phyloP scores from a whole-genome alignment of 2,329 filamentous ascomycete species.

The Fusarium incarnatum region DNA sequence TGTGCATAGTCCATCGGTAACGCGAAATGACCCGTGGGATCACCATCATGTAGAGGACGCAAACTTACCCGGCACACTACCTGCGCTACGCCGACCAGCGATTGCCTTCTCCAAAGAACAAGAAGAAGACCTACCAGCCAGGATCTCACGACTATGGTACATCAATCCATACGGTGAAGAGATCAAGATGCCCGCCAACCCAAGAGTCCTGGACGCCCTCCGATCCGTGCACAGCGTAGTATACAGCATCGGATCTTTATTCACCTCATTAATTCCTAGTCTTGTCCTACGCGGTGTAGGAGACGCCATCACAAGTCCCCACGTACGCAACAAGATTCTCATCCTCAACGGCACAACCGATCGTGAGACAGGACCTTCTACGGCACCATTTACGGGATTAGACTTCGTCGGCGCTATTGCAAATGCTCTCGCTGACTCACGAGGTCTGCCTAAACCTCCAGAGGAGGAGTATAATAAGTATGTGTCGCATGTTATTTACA shows the following conservation, averaged over 20 bases:
- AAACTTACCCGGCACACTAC: constrained; percentile 83
- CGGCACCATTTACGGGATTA: constrained; percentile 73
- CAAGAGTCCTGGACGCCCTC: constrained; percentile 79
- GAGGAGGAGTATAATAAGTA: constrained; percentile 71
- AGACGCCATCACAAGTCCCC: constrained; percentile 60
- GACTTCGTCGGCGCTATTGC: constrained; percentile 88
- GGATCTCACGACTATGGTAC: constrained; percentile 91
- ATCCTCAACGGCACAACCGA: constrained; percentile 88
- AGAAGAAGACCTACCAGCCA: constrained; percentile 79
- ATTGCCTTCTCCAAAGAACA: constrained; percentile 83
- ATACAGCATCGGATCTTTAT: constrained; percentile 94
- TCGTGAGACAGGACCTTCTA: constrained; percentile 82
- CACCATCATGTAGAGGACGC: constrained; percentile 81
- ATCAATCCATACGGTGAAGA: constrained; percentile 99
- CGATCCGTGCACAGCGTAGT: constrained; percentile 75
- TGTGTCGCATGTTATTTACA: constrained; percentile 85
- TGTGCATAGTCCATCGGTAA: constrained; percentile 46
- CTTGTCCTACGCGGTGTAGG: constrained; percentile 82
- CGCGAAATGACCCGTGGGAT: constrained; percentile 61
- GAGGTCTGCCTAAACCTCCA: constrained; percentile 57
- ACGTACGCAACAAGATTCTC: constrained; percentile 76
- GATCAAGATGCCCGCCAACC: constrained; percentile 86
- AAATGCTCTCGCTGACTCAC: constrained; percentile 77
- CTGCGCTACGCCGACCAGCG: constrained; percentile 81
- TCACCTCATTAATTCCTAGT: constrained; percentile 88